phyloP scores from a whole-genome alignment of 129 eudicot genomes.

The Pseudognaphalium luteoalbum region DNA sequence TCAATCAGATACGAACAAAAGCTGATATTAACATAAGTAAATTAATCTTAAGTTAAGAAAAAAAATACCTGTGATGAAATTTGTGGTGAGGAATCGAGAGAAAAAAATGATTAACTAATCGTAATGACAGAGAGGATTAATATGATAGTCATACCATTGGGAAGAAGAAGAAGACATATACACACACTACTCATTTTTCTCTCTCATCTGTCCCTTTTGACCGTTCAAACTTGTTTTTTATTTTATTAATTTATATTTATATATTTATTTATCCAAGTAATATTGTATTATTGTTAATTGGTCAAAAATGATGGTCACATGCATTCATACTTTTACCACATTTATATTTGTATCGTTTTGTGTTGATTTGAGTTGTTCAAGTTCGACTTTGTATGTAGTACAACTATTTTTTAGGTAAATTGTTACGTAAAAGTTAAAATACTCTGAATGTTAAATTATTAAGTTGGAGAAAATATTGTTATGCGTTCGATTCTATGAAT shows the following conservation, averaged over 20 bases:
- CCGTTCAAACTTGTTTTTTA: slow-evolving; percentile 27
- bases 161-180: slow-evolving; percentile 9
- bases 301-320: slow-evolving; percentile 40
- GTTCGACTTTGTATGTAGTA: neutral
- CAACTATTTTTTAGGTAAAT: neutral
- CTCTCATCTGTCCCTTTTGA: slow-evolving; percentile 31
- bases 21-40: neutral
- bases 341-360: neutral
- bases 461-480: no score
- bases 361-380: slow-evolving; percentile 25
- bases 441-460: neutral
- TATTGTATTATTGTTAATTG: neutral
- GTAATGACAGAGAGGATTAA: neutral
- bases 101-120: neutral
- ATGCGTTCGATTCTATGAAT: no score
- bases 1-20: no score
- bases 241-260: neutral
- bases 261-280: neutral
- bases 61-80: neutral
- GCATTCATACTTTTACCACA: slow-evolving; percentile 34
- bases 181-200: slow-evolving; percentile 6
- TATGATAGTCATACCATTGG: slow-evolving; percentile 5
- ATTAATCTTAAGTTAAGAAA: neutral
- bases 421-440: neutral
- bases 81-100: neutral